Conservation (phyloP, 257 asterid genomes). For the Lycium barbarum region DNA sequence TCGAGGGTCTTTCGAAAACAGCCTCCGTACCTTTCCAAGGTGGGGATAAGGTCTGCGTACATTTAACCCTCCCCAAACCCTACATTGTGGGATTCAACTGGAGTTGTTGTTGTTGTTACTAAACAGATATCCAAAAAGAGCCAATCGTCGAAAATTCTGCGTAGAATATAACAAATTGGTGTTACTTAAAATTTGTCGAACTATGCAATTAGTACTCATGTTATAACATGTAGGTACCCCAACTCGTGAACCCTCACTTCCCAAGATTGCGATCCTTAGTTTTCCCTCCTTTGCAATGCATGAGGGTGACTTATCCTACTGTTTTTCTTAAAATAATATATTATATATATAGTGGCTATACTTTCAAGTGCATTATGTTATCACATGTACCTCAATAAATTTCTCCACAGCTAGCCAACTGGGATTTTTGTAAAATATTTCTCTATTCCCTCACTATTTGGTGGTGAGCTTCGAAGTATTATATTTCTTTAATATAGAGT, state of each 20-base stretch:
- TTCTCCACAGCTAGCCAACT: background rate
- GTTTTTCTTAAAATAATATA: background rate
- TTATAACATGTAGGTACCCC: too few species aligned
- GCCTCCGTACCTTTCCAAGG: too few species aligned
- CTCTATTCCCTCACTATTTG: background rate
- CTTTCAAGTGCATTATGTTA: background rate
- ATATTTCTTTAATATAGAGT: background rate
- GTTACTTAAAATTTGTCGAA: too few species aligned
- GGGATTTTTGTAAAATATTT: background rate
- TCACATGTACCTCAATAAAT: slow-evolving; percentile 19
- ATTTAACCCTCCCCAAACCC: too few species aligned
- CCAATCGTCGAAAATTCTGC: too few species aligned
- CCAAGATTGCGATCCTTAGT: background rate
- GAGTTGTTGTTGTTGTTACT: too few species aligned
- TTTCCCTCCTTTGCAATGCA: background rate
- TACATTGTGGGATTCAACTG: too few species aligned
- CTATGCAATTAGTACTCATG: too few species aligned
- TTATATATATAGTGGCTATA: background rate
- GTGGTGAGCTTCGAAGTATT: background rate
- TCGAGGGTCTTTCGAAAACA: too few species aligned
- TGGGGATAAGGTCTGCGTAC: too few species aligned
- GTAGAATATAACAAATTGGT: too few species aligned
- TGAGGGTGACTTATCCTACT: background rate
- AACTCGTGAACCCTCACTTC: slow-evolving; percentile 7
- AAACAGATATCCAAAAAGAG: too few species aligned